Evolutionary conservation across 2,329 filamentous ascomycete genomes (phyloP).

Genomic region (Hypoxylon sp.): DNA sequence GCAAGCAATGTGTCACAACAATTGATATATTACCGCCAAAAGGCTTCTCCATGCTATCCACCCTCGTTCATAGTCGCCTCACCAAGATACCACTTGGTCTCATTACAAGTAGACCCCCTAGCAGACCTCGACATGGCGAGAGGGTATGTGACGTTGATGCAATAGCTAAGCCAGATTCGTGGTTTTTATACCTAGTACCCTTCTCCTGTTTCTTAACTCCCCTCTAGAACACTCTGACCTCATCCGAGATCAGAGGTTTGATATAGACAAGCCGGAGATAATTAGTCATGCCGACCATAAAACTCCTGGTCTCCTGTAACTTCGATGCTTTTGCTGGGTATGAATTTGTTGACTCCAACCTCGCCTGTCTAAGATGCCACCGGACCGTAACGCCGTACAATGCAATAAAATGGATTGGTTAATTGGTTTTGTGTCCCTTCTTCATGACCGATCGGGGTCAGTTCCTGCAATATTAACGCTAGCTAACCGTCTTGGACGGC

Average conservation of each 20-base stretch:
- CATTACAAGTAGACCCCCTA: background rate
- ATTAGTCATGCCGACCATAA: constrained; percentile 41
- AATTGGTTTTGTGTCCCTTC: constrained; percentile 18
- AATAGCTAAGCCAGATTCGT: constrained; percentile 17
- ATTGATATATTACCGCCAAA: background rate
- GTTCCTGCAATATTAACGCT: constrained; percentile 31
- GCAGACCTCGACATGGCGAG: background rate
- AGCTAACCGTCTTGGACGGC: constrained; percentile 48
- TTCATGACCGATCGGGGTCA: constrained; percentile 18
- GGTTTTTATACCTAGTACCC: constrained; percentile 20
- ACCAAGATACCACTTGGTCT: constrained; percentile 13
- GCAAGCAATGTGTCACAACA: constrained; percentile 3
- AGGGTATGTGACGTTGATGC: constrained; percentile 6
- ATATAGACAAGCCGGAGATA: constrained; percentile 41
- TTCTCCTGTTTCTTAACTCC: constrained; percentile 18
- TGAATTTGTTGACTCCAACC: constrained; percentile 51
- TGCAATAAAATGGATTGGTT: constrained; percentile 49
- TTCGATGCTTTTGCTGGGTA: constrained; percentile 55
- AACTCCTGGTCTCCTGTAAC: constrained; percentile 54
- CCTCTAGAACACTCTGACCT: constrained; percentile 31
- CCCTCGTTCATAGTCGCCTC: background rate
- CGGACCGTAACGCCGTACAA: constrained; percentile 53
- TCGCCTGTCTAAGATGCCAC: constrained; percentile 51
- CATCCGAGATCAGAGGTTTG: constrained; percentile 26
- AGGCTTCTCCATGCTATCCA: background rate